Evolutionary conservation across 352 stramenopile species (phyloP), one percentile per base, ranked within the genome.

Genomic region (Globisporangium abappressorium): DNA sequence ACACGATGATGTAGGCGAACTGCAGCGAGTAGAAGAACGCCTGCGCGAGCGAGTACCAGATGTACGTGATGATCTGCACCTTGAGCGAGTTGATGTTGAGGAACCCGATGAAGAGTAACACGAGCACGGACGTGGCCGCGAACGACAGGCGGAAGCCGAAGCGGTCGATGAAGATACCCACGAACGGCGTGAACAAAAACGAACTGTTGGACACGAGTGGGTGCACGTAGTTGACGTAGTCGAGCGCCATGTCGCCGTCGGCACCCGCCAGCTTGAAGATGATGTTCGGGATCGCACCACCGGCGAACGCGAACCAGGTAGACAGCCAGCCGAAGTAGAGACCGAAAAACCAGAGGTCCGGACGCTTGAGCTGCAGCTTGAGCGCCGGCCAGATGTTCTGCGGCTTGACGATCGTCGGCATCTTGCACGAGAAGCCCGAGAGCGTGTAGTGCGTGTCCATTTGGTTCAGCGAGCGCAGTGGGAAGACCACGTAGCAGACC

Each of bases 1-100:
- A 74, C n/a, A 80, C 64, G 24, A 80, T 75, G 55, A 70, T 66
- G 56, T 77, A 77, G 22, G 71, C 69, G 41, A 77, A 77, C 65
- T 77, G 71, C 12, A 77, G 68, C 34, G 67, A 72, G 64, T 77
- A 77, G 43, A 77, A 66, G 51, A 62, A 65, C 43, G 58, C 57
- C 46, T 77, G 71, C 12, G 68, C 69, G 26, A 77, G 67, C 30
- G 71, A 71, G 38, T 66, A 69, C 54, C 74, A 70, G 64, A 75
- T 5, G 47, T 75, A 72, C 22, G 65, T 70, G 33, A 72, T 30
- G 51, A 77, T 36, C 43, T 77, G 71, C 8, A 66, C 47, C 28
- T 77, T 57, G 28, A 75, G 53, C 28, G 66, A 69, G n/a, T 66
- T 62, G 53, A 74, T 71, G 18, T 74, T 62, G 22, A 77, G 38